These are phyloP conservation scores for Candida ovalis DNA, from an alignment of 805 yeast species.

Conservation along the genomic window DNA sequence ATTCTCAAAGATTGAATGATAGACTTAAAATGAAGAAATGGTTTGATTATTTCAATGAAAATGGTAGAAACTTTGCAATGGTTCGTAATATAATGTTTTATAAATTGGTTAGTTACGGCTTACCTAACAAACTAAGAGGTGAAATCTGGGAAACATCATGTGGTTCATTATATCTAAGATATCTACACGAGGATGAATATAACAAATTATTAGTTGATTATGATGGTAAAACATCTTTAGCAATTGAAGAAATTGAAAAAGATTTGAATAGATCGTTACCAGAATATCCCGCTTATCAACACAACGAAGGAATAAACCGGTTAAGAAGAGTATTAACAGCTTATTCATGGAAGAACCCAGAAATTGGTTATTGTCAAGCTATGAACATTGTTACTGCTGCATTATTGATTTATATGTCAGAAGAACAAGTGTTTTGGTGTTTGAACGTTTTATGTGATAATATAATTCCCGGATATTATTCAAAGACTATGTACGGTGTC, in stretches of 20 bases:
- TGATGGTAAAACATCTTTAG: constrained; percentile 64
- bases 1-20: constrained; percentile 70
- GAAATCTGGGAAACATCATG: constrained; percentile 93
- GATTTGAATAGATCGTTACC: constrained; percentile 93
- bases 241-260: constrained; percentile 95
- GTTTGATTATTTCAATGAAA: constrained; percentile 83
- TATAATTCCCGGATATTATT: constrained; percentile 91
- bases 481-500: constrained; percentile 97
- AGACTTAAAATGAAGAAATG: constrained; percentile 84
- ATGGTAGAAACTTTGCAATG: constrained; percentile 81
- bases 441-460: constrained; percentile 75
- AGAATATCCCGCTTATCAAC: constrained; percentile 92
- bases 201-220: constrained; percentile 53
- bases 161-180: constrained; percentile 78
- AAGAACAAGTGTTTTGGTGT: constrained; percentile 97
- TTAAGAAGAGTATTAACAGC: constrained; percentile 87
- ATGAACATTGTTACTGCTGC: constrained; percentile 94
- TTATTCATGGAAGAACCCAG: constrained; percentile 95
- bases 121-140: constrained; percentile 92
- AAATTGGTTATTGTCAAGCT: constrained; percentile 97
- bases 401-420: constrained; percentile 78
- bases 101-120: constrained; percentile 81
- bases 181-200: constrained; percentile 60
- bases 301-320: constrained; percentile 76
- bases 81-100: constrained; percentile 73